A percentile compares a stretch with the other conserved stretches of the same genome.
These are phyloP conservation scores for Suillus subluteus DNA, from an alignment of 768 basidiomycete genomes.

Conservation along the genomic window DNA sequence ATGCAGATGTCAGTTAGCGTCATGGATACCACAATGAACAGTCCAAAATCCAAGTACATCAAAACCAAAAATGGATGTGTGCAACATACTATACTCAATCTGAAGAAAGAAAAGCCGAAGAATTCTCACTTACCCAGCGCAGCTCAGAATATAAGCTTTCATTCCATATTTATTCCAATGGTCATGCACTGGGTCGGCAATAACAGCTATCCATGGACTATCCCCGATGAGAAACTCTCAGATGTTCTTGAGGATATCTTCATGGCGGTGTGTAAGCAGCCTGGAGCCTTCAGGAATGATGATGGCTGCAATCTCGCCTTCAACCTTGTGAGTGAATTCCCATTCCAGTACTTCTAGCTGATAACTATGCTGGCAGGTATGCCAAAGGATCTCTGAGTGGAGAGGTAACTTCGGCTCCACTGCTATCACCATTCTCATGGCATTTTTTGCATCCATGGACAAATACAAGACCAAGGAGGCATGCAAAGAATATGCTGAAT, in stretches of 20 bases:
- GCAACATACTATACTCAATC: too few relatives aligned
- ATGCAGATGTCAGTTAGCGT: too few relatives aligned
- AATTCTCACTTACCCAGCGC: neutral
- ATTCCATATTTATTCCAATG: neutral
- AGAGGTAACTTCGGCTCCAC: neutral
- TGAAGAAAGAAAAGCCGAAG: neutral
- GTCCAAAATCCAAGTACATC: too few relatives aligned
- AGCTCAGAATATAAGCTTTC: neutral
- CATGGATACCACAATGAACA: too few relatives aligned
- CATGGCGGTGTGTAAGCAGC: neutral
- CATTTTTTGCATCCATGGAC: neutral
- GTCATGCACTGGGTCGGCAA: neutral
- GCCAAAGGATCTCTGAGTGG: constrained; percentile 5
- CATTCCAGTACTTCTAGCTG: neutral
- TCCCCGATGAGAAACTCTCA: neutral
- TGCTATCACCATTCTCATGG: constrained; percentile 1
- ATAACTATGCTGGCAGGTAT: constrained; percentile 3
- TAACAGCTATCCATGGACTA: neutral
- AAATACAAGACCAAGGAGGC: neutral
- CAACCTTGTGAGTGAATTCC: neutral
- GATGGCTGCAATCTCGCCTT: neutral
- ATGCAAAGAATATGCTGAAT: neutral
- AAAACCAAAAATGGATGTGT: too few relatives aligned
- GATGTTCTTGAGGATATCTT: neutral
- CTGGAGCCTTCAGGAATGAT: neutral